phyloP scores from a whole-genome alignment of 2,329 filamentous ascomycete species.

The Xylariaceae sp. region DNA sequence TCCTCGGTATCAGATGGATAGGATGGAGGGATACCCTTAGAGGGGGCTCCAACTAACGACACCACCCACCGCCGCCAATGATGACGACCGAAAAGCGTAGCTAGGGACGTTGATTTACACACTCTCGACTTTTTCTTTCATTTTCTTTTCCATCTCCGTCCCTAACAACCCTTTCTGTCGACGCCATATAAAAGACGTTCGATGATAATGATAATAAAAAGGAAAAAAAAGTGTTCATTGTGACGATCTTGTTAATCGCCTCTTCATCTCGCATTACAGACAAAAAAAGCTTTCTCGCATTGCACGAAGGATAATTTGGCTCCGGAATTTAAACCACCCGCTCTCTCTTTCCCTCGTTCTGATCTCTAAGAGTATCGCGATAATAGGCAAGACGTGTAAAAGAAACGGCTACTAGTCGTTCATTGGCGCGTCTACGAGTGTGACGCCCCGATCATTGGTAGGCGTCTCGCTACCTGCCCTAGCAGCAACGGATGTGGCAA shows the following conservation, averaged over 20 bases:
- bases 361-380: neutral
- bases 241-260: neutral
- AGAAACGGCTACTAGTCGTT: slow-evolving; percentile 37
- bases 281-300: slow-evolving; percentile 7
- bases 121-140: too few relatives aligned
- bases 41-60: too few relatives aligned
- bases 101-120: too few relatives aligned
- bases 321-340: neutral
- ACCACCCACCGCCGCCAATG: too few relatives aligned
- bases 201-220: slow-evolving; percentile 1
- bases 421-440: slow-evolving; percentile 49
- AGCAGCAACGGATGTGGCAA: slow-evolving; percentile 19
- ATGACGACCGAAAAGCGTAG: too few relatives aligned
- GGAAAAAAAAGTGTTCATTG: neutral
- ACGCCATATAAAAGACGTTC: slow-evolving; percentile 5
- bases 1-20: too few relatives aligned
- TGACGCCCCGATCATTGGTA: slow-evolving; percentile 39
- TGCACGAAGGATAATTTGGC: neutral
- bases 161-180: neutral
- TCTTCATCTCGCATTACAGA: slow-evolving; percentile 7
- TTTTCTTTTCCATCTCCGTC: neutral
- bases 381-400: slow-evolving; percentile 5
- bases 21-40: too few relatives aligned
- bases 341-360: neutral
- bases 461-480: slow-evolving; percentile 23